These are phyloP conservation scores for Rhizopus stolonifer DNA, from an alignment of 371 early-diverging fungal genomes.

Conservation along the genomic window DNA sequence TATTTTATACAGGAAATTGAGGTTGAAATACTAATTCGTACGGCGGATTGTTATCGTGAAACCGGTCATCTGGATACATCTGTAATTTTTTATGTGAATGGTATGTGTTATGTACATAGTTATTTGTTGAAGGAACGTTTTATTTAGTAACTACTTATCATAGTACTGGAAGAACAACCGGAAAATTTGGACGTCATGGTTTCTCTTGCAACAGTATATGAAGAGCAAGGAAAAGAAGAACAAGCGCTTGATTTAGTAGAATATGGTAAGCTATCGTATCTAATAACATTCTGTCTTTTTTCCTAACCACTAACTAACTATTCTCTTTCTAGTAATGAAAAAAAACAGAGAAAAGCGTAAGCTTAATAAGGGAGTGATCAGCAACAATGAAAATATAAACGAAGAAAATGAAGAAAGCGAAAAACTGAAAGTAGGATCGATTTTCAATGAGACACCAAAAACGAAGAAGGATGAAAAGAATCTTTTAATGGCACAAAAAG, in stretches of 20 bases:
- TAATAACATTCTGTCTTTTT: background rate
- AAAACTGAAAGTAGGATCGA: constrained; percentile 13
- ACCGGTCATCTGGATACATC: constrained; percentile 67
- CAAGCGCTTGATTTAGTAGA: constrained; percentile 66
- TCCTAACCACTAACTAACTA: too few species aligned
- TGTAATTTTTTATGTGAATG: constrained; percentile 55
- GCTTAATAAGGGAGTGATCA: constrained; percentile 10
- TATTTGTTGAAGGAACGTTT: background rate
- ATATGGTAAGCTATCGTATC: constrained; percentile 34
- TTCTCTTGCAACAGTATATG: constrained; percentile 80
- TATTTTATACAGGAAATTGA: constrained; percentile 38
- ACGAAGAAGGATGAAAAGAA: constrained; percentile 6
- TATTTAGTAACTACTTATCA: background rate
- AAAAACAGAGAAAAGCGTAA: constrained; percentile 28
- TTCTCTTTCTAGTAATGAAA: constrained; percentile 30
- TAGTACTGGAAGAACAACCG: constrained; percentile 54
- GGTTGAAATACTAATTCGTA: constrained; percentile 48
- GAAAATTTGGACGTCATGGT: constrained; percentile 74
- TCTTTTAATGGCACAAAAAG: background rate
- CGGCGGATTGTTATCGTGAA: constrained; percentile 73
- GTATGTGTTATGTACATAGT: constrained; percentile 17
- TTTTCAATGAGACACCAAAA: constrained; percentile 29
- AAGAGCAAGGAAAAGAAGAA: constrained; percentile 79
- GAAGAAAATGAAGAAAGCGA: constrained; percentile 3
- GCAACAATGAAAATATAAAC: background rate